phyloP scores from a whole-genome alignment of 768 basidiomycete species.

The Phaeotremella skinneri region DNA sequence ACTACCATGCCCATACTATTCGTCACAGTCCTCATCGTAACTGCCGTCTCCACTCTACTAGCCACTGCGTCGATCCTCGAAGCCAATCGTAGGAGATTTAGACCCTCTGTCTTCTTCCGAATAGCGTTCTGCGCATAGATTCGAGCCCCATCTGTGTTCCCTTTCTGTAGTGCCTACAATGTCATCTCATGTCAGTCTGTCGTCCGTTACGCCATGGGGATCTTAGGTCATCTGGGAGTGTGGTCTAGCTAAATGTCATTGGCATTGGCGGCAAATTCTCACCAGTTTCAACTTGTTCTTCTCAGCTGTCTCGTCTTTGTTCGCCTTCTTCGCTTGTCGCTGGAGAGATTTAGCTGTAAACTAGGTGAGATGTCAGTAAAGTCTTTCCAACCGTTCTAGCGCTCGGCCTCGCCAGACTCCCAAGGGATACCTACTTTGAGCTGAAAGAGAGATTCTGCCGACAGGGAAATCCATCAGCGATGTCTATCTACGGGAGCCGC shows the following conservation, averaged over 20 bases:
- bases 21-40: slow-evolving; percentile 89
- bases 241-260: neutral
- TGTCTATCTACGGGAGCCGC: neutral
- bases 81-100: slow-evolving; percentile 84
- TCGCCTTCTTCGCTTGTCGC: slow-evolving; percentile 93
- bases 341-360: slow-evolving; percentile 96
- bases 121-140: slow-evolving; percentile 99
- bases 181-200: slow-evolving; percentile 3
- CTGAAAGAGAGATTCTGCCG: slow-evolving; percentile 91
- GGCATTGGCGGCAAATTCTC: slow-evolving; percentile 17
- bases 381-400: neutral
- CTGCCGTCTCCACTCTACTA: slow-evolving; percentile 93
- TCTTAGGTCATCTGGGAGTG: too few relatives aligned
- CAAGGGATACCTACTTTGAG: slow-evolving; percentile 68
- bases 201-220: too few relatives aligned
- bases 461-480: neutral
- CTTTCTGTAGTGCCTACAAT: slow-evolving; percentile 84
- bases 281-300: slow-evolving; percentile 93
- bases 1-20: slow-evolving; percentile 96
- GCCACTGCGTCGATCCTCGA: slow-evolving; percentile 96
- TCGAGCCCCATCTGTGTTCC: slow-evolving; percentile 92
- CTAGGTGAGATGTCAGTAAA: slow-evolving; percentile 54
- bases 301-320: slow-evolving; percentile 89
- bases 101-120: slow-evolving; percentile 90
- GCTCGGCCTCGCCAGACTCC: slow-evolving; percentile 24